These are phyloP conservation scores for Quercus lobata DNA, from an alignment of 331 rosid genomes.

Conservation along the genomic window DNA sequence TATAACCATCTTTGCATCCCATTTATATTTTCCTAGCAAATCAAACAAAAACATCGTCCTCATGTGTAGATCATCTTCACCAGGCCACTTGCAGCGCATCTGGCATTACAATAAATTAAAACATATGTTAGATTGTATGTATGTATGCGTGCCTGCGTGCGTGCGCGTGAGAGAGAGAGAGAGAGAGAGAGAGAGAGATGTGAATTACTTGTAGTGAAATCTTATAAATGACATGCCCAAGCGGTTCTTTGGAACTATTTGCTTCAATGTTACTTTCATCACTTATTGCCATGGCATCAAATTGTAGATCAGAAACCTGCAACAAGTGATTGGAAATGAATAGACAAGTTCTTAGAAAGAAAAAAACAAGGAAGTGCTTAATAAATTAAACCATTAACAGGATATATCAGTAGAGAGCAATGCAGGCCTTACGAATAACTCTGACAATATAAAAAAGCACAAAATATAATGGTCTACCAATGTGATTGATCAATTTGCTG, in stretches of 20 bases:
- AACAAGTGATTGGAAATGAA: slow-evolving; percentile 18
- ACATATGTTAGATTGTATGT: neutral
- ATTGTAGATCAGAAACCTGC: slow-evolving; percentile 47
- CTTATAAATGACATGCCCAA: slow-evolving; percentile 29
- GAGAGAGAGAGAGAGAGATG: neutral
- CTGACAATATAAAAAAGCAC: neutral
- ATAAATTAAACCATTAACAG: neutral
- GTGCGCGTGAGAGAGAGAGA: neutral
- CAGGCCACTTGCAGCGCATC: slow-evolving; percentile 41
- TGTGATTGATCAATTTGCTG: neutral
- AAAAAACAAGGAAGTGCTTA: neutral
- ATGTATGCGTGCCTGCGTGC: neutral
- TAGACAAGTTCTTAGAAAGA: neutral
- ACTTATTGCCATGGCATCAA: slow-evolving; percentile 25
- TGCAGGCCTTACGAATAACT: neutral
- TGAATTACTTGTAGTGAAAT: slow-evolving; percentile 36
- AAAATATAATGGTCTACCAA: neutral
- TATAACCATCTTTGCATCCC: slow-evolving; percentile 59
- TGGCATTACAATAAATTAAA: slow-evolving; percentile 24
- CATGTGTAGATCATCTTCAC: slow-evolving; percentile 35
- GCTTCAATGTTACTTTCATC: slow-evolving; percentile 29
- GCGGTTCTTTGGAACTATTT: slow-evolving; percentile 26
- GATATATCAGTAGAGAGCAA: neutral
- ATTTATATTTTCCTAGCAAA: slow-evolving; percentile 41
- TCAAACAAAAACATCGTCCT: slow-evolving; percentile 51